Evolutionary conservation across 2,329 filamentous ascomycete species (phyloP), one percentile per base, ranked within the genome.

Genomic region (Curvularia sp.): DNA sequence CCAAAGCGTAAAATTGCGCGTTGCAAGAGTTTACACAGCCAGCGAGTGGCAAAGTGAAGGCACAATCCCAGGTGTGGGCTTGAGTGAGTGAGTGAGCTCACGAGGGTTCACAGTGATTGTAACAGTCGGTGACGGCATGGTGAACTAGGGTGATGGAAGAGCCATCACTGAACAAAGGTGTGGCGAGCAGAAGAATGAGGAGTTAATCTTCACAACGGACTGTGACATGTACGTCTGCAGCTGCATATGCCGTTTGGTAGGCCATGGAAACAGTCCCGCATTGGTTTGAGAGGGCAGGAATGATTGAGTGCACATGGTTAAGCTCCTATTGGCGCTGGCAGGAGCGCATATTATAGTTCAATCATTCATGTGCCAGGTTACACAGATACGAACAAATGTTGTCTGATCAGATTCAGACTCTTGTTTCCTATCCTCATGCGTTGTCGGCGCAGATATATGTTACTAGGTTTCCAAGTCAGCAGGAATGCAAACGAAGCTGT

Each of bases 361-460:
- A 24, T 41, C 43, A 22, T 30, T 49, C 33, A 43, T 49, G 26
- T 38, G 7, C n/a, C n/a, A 12, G 9, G 18, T 24, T 22, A 48
- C 38, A 15, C 38, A n/a, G 35, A 8, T 24, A 24, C 31, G 28
- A 20, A 5, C 20, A 10, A n/a, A 30, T 28, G 20, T 24, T 28
- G 15, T 43, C 39, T 28, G 6, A 26, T 38, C 31, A 38, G 33
- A 20, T 46, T 38, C 33, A 30, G 10, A 15, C 7, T 39, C 12
- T 15, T 3, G 8, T 30, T 10, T 7, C 22, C 28, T 30, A 12
- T 24, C 24, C 9, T 65, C 56, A 73, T 47, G 68, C 69, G 43
- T 70, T 68, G 61, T 74, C 71, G 12, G 71, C 70, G 57, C 68
- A 70, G 22, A 74, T 74, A 51, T 74, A 74, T 57, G 71, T 72